These are phyloP conservation scores for Fonsecaea nubica DNA, from an alignment of 2,329 filamentous ascomycete genomes.

Conservation along the genomic window DNA sequence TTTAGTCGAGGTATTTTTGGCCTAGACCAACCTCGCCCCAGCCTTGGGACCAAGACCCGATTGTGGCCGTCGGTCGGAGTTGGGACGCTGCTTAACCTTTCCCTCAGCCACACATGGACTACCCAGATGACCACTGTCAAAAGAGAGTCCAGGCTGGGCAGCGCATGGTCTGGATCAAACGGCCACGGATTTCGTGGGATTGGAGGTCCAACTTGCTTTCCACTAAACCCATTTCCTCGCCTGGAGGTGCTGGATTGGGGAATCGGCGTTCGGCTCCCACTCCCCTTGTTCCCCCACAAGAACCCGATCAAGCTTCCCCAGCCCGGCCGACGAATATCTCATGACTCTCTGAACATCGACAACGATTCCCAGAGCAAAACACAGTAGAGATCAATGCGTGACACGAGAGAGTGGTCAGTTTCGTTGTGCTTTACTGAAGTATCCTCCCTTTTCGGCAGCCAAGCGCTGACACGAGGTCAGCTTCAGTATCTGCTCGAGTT, in stretches of 20 bases:
- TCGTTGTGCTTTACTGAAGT: neutral
- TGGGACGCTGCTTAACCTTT: neutral
- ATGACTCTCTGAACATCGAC: neutral
- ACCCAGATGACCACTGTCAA: neutral
- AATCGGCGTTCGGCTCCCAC: neutral
- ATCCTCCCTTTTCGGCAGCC: neutral
- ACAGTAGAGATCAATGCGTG: neutral
- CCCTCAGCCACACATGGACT: neutral
- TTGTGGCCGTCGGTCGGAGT: neutral
- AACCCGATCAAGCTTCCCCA: neutral
- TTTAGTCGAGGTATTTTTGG: conserved; percentile 16
- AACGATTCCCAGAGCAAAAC: neutral
- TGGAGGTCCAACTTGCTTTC: neutral
- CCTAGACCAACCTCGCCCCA: neutral
- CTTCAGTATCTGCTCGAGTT: conserved; percentile 7
- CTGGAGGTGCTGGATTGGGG: neutral
- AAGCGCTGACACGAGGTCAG: conserved; percentile 12
- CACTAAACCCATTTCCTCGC: neutral
- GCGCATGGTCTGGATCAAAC: conserved; percentile 19
- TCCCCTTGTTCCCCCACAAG: neutral
- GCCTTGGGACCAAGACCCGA: neutral
- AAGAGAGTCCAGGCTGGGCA: neutral
- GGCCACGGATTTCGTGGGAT: conserved; percentile 7
- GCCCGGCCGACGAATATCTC: conserved; percentile 2
- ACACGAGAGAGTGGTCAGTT: neutral